phyloP scores from a whole-genome alignment of 441 rosid genomes.

The Manihot esculenta region DNA sequence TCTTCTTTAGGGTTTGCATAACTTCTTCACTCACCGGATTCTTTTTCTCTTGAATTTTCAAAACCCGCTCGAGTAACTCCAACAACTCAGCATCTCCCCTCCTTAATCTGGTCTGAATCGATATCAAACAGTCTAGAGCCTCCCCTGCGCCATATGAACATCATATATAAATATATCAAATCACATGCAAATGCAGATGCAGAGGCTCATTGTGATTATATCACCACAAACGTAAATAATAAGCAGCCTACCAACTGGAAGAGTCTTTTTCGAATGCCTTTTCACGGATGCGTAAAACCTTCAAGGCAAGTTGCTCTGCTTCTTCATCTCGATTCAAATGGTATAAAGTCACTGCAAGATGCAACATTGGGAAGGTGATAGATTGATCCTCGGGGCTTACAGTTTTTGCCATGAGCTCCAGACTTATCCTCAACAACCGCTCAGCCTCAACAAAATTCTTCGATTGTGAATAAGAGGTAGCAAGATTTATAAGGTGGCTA shows the following conservation, averaged over 20 bases:
- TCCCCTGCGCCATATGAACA: conserved; percentile 50
- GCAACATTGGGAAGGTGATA: conserved; percentile 68
- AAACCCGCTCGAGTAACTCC: conserved; percentile 53
- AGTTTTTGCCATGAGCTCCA: conserved; percentile 49
- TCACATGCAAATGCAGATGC: neutral
- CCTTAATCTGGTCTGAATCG: conserved; percentile 58
- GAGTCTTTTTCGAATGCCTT: conserved; percentile 70
- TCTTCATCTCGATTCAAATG: conserved; percentile 60
- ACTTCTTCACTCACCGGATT: conserved; percentile 69
- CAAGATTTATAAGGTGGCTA: conserved; percentile 70
- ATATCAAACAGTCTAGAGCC: conserved; percentile 78
- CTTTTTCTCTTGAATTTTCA: conserved; percentile 75
- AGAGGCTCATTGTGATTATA: neutral
- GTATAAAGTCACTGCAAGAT: conserved; percentile 71
- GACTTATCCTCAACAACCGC: conserved; percentile 59
- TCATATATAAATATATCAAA: conserved; percentile 3
- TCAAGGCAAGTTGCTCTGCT: conserved; percentile 60
- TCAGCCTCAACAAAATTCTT: conserved; percentile 77
- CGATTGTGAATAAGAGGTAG: conserved; percentile 65
- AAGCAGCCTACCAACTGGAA: conserved; percentile 66
- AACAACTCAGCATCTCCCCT: conserved; percentile 46
- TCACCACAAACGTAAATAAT: neutral
- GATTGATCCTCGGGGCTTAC: conserved; percentile 65
- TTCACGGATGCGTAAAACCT: conserved; percentile 64
- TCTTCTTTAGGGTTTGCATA: conserved; percentile 62